A percentile compares a stretch with the other conserved stretches of the same genome.
Evolutionary conservation across 129 eudicot species (phyloP).

Genomic region (Lonicera japonica): DNA sequence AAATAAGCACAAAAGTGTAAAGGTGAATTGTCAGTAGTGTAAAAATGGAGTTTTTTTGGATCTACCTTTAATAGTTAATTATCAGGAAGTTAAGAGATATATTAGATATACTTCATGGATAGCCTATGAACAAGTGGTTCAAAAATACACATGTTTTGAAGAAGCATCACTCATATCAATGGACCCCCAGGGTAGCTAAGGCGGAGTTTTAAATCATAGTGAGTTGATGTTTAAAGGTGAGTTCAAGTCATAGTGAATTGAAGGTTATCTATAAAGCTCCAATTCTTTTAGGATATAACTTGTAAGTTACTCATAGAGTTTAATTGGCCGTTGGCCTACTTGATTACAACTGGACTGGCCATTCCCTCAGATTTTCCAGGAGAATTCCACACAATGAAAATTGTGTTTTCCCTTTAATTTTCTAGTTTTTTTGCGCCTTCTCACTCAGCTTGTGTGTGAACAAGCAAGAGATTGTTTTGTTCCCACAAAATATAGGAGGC

Average conservation of each 20-base stretch:
- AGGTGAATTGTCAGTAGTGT: not conserved
- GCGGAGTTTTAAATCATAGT: not conserved
- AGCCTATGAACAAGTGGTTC: constrained; percentile 8
- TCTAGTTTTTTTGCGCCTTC: too few species aligned
- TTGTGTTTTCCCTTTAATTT: too few species aligned
- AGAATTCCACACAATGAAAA: too few species aligned
- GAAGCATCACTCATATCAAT: constrained; percentile 2
- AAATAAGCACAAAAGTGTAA: too few species aligned
- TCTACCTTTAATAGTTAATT: not conserved
- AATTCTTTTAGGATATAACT: not conserved
- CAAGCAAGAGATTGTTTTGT: too few species aligned
- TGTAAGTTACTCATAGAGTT: not conserved
- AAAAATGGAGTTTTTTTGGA: not conserved
- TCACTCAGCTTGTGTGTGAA: too few species aligned
- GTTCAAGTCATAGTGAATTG: constrained; percentile 13
- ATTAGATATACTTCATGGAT: not conserved
- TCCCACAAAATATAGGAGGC: too few species aligned
- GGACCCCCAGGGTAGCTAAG: constrained; percentile 12
- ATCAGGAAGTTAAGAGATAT: not conserved
- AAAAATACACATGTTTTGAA: constrained; percentile 6
- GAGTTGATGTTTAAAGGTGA: not conserved
- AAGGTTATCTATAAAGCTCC: not conserved
- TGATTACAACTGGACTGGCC: too few species aligned
- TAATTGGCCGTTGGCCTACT: not conserved
- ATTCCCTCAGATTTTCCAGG: too few species aligned